Evolutionary conservation across 2,329 filamentous ascomycete species (phyloP).

Genomic region (Botrytis pseudocinerea): DNA sequence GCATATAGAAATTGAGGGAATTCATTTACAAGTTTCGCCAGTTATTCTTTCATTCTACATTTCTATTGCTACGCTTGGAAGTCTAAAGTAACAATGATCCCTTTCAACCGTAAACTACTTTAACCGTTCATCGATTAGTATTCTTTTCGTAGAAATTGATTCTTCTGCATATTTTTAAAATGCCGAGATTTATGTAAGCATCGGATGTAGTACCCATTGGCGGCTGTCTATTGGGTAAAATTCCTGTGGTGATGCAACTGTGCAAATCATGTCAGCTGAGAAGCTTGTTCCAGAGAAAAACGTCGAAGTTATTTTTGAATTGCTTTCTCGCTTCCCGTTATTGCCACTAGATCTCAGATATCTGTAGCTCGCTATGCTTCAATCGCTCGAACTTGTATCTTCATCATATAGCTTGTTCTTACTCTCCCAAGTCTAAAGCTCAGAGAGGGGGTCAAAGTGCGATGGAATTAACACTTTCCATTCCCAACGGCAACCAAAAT

Average conservation of each 20-base stretch:
- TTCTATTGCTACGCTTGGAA: background rate
- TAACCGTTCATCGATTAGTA: background rate
- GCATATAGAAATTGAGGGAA: background rate
- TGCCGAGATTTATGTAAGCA: background rate
- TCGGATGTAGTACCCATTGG: background rate
- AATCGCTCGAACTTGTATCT: background rate
- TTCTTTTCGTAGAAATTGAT: background rate
- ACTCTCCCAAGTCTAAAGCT: background rate
- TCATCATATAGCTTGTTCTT: background rate
- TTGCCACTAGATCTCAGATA: background rate
- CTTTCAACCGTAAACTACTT: background rate
- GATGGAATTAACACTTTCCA: slow-evolving; percentile 3
- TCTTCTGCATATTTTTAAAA: background rate
- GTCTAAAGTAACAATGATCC: background rate
- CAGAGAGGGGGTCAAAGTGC: background rate
- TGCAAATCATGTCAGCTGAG: background rate
- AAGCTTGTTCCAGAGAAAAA: background rate
- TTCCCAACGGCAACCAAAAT: background rate
- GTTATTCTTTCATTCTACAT: background rate
- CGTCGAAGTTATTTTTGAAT: background rate
- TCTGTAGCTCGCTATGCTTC: background rate
- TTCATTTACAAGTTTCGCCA: too few species aligned
- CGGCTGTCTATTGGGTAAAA: background rate
- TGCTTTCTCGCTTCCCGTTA: background rate
- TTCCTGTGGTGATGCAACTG: background rate